These are phyloP conservation scores for Aegilops tauschii DNA, from an alignment of 176 grass and related monocot genomes.

Conservation along the genomic window DNA sequence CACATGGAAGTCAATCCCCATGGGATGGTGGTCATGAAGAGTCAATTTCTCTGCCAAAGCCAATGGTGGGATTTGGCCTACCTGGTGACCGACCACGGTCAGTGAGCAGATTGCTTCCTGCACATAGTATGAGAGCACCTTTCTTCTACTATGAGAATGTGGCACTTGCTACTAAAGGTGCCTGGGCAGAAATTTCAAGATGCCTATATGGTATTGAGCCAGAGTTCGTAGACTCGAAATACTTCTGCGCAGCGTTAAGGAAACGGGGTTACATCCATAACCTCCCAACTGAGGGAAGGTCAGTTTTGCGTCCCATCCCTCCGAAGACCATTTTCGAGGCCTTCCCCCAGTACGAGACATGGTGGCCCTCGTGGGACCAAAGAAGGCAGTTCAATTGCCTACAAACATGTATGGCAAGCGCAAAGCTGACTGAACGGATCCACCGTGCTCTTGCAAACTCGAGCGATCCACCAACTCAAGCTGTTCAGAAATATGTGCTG, in stretches of 20 bases:
- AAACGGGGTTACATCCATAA: conserved; percentile 81
- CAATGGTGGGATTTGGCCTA: no score
- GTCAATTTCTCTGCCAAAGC: no score
- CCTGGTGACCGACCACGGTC: no score
- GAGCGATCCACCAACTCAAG: conserved; percentile 32
- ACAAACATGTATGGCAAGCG: conserved; percentile 60
- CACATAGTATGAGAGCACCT: no score
- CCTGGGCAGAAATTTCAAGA: conserved; percentile 64
- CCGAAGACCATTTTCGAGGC: conserved; percentile 24
- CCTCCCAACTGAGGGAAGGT: conserved; percentile 53
- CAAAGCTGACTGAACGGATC: conserved; percentile 50
- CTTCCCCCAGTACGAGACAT: conserved; percentile 41
- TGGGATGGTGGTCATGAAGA: no score
- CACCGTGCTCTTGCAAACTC: conserved; percentile 12
- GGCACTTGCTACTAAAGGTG: conserved; percentile 59
- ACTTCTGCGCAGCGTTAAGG: conserved; percentile 23
- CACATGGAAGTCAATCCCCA: no score
- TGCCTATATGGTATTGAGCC: conserved; percentile 63
- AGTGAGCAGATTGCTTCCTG: no score
- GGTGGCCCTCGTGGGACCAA: conserved; percentile 81
- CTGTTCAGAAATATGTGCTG: conserved; percentile 45
- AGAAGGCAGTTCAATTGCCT: conserved; percentile 79
- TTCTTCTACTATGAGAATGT: conserved; percentile 89
- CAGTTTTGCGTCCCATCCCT: conserved; percentile 37
- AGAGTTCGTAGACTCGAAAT: conserved; percentile 64